Evolutionary conservation across 2,329 filamentous ascomycete genomes (phyloP).

Genomic region (Alternaria sp.): DNA sequence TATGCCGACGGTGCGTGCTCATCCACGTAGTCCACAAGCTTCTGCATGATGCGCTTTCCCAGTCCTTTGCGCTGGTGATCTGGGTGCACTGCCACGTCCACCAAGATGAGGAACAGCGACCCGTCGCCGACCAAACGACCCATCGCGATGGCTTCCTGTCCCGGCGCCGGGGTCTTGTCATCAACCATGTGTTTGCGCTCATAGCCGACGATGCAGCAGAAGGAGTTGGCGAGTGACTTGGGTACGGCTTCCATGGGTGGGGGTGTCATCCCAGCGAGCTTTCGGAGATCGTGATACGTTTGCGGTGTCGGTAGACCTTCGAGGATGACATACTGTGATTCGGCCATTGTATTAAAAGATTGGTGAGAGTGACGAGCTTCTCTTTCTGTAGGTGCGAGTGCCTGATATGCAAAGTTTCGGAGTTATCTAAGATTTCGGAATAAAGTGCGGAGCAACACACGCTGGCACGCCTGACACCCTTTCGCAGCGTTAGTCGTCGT

Average conservation of each 20-base stretch:
- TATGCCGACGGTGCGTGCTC: conserved; percentile 52
- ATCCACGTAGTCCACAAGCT: conserved; percentile 52
- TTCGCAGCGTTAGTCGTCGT: background rate
- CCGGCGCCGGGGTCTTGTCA: conserved; percentile 21
- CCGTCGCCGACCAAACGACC: conserved; percentile 61
- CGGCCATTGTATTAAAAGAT: conserved; percentile 1
- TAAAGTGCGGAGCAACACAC: background rate
- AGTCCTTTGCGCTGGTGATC: conserved; percentile 58
- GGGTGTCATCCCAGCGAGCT: conserved; percentile 38
- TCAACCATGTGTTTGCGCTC: conserved; percentile 32
- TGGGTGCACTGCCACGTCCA: conserved; percentile 60
- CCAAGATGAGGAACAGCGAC: conserved; percentile 59
- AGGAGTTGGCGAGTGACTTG: conserved; percentile 34
- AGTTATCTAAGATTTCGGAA: background rate
- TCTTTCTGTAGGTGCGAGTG: background rate
- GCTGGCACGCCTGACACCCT: background rate
- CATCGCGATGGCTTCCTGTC: conserved; percentile 53
- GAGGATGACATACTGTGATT: conserved; percentile 32
- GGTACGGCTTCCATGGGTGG: conserved; percentile 36
- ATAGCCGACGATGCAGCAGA: conserved; percentile 33
- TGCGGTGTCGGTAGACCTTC: conserved; percentile 37
- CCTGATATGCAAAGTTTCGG: background rate
- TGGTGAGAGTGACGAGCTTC: background rate
- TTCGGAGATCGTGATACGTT: conserved; percentile 40
- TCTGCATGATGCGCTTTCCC: conserved; percentile 54